Conservation (phyloP, 2,329 filamentous ascomycete species). For the Phialophora chinensis region DNA sequence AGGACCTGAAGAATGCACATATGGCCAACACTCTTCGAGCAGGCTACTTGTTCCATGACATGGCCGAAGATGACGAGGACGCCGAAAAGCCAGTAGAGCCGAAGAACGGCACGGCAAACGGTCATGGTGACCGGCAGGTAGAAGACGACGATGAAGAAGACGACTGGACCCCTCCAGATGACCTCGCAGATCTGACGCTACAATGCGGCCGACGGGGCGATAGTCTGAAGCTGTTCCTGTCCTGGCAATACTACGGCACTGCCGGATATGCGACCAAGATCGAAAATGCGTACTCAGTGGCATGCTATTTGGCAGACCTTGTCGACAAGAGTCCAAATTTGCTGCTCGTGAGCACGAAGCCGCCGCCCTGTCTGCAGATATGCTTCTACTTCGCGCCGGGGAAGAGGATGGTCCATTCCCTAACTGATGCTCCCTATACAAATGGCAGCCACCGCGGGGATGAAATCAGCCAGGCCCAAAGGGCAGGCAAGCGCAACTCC, state of each 20-base stretch:
- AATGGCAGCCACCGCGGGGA: conserved; percentile 36
- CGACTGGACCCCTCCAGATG: conserved; percentile 70
- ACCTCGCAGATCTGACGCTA: conserved; percentile 88
- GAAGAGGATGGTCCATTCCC: conserved; percentile 54
- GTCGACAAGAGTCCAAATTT: conserved; percentile 66
- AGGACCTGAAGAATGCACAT: conserved; percentile 78
- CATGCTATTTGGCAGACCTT: conserved; percentile 68
- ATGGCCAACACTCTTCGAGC: conserved; percentile 83
- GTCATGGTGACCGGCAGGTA: background rate
- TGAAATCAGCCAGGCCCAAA: conserved; percentile 43
- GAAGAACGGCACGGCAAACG: conserved; percentile 12
- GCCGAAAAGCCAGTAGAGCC: conserved; percentile 24
- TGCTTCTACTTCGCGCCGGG: conserved; percentile 85
- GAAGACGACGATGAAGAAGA: conserved; percentile 14
- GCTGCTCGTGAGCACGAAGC: conserved; percentile 73
- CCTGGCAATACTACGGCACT: conserved; percentile 87
- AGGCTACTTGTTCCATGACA: conserved; percentile 80
- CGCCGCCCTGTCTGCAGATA: conserved; percentile 87
- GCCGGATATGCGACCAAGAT: conserved; percentile 73
- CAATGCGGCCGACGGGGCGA: conserved; percentile 91
- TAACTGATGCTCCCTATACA: conserved; percentile 32
- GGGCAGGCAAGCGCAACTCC: conserved; percentile 57
- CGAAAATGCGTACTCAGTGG: conserved; percentile 74
- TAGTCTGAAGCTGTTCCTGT: conserved; percentile 81
- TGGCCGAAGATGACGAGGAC: conserved; percentile 48